Evolutionary conservation across 257 asterid genomes (phyloP), one percentile per base, ranked within the genome.

Genomic region (Gynochthodes officinalis): DNA sequence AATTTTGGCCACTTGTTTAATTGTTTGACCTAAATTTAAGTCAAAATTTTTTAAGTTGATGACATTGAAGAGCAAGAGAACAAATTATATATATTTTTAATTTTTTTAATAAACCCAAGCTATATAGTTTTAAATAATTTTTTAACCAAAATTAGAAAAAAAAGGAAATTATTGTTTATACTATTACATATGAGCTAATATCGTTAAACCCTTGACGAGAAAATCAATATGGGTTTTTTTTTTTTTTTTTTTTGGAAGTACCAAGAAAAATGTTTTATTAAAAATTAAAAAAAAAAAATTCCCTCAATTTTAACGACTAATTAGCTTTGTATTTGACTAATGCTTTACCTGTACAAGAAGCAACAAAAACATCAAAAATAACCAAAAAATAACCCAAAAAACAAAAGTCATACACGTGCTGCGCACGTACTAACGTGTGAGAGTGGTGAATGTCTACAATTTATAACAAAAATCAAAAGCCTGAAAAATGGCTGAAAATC

Each of bases 301-400:
- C n/a, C 59, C 27, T 53, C 28, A 21, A 7, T 1, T 5, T 21
- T n/a, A 1, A 3, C 28, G 10, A 21, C 12, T 7, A 21, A 52
- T 58, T 14, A 19, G 33, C 43, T 61, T 61, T 14, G 64, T 40
- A 30, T 16, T 61, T 61, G 7, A 35, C 4, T 21, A 49, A 10
- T n/a, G 42, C 32, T 63, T 46, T 63, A 12, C 63, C 57, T 43
- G 16, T 21, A 23, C 57, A 33, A 5, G 77, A 73, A 64, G 72
- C 72, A 73, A 73, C 23, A 32, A 14, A 18, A 0, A 46, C 33
- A 10, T 21, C 7, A 63, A 62, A 60, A 58, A 1, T 11, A 37
- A 10, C 37, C 14, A 15, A 21, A 37, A 8, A 2, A 18, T 1
- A 7, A 18, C 23, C 16, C 42, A 49, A 16, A 14, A 49, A 49